Percentiles rank a stretch among this genome's conserved stretches.
Conservation (phyloP, 352 stramenopile species). For the Phytophthora sp. region DNA sequence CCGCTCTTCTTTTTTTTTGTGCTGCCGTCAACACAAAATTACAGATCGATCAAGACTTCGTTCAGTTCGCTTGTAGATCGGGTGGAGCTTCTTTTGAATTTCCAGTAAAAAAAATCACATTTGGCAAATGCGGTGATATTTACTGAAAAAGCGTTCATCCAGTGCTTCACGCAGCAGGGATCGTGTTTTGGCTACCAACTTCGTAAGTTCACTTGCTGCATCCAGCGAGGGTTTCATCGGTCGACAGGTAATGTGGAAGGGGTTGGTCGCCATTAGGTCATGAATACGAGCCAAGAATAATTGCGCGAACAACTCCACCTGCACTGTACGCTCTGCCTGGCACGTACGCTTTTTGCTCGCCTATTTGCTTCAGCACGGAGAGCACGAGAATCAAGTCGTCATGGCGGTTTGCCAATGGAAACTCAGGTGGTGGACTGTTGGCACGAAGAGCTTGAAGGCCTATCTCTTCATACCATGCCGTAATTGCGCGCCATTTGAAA, state of each 20-base stretch:
- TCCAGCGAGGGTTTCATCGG: slow-evolving; percentile 21
- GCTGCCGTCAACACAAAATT: slow-evolving; percentile 14
- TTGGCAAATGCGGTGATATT: slow-evolving; percentile 10
- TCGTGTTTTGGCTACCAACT: slow-evolving; percentile 14
- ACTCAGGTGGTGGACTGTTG: not conserved
- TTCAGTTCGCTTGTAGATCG: slow-evolving; percentile 20
- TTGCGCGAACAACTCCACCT: not conserved
- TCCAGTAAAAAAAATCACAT: slow-evolving; percentile 14
- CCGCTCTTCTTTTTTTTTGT: slow-evolving; percentile 6
- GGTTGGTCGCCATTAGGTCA: slow-evolving; percentile 5
- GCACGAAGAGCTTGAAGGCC: not conserved
- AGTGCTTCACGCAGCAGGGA: slow-evolving; percentile 2
- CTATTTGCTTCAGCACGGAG: slow-evolving; percentile 1
- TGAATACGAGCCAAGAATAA: not conserved
- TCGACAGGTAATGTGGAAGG: slow-evolving; percentile 22
- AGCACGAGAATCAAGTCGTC: slow-evolving; percentile 1
- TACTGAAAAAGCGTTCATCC: slow-evolving; percentile 17
- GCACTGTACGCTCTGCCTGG: not conserved
- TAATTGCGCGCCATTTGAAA: slow-evolving; percentile 10
- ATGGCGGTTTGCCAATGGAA: slow-evolving; percentile 5
- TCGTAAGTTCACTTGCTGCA: slow-evolving; percentile 14
- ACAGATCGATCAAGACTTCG: slow-evolving; percentile 3
- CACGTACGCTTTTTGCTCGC: not conserved
- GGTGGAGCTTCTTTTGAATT: slow-evolving; percentile 18
- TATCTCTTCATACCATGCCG: slow-evolving; percentile 17